A percentile compares a stretch with the other conserved stretches of the same genome.
phyloP scores from a whole-genome alignment of 2,329 filamentous ascomycete genomes.

The Chaetomiaceae sp. region DNA sequence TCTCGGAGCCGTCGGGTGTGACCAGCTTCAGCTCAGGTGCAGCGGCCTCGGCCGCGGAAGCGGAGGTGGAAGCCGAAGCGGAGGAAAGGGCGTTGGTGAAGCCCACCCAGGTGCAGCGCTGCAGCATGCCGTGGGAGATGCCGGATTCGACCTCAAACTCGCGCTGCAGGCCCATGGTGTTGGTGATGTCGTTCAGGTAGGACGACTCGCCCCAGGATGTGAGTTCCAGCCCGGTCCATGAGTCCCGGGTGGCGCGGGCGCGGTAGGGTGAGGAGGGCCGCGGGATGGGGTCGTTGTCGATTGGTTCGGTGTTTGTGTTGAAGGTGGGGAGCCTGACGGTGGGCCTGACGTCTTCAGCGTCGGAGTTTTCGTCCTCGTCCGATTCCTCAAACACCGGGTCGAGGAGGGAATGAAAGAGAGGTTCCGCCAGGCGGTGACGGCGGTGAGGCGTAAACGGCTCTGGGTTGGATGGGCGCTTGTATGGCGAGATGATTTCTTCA shows the following conservation, averaged over 20 bases:
- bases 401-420: too few relatives aligned
- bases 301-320: background rate
- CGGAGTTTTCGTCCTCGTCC: background rate
- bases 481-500: background rate
- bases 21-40: background rate
- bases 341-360: background rate
- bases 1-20: background rate
- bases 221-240: conserved; percentile 3
- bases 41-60: background rate
- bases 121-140: background rate
- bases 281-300: background rate
- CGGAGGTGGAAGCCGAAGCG: background rate
- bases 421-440: background rate
- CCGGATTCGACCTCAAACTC: background rate
- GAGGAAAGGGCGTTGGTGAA: background rate
- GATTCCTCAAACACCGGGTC: too few relatives aligned
- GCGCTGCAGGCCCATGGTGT: background rate
- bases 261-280: background rate
- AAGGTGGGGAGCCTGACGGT: background rate
- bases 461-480: background rate
- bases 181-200: background rate
- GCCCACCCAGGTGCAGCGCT: background rate
- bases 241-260: background rate
- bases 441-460: background rate
- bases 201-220: background rate